These are phyloP conservation scores for Fusarium compactum DNA, from an alignment of 2,329 filamentous ascomycete genomes.

Conservation along the genomic window DNA sequence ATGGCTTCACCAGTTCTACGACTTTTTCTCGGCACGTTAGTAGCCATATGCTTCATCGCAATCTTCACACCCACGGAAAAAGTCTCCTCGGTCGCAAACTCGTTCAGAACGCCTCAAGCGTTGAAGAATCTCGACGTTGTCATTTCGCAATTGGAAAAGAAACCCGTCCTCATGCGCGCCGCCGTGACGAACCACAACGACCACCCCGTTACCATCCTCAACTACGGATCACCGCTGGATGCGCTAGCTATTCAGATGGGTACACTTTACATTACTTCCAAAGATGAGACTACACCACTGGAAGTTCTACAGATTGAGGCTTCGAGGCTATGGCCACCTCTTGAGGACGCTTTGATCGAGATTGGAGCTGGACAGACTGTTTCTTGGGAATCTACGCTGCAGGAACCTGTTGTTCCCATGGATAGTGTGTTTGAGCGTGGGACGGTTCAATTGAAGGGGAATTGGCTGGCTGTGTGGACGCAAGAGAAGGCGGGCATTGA, in stretches of 20 bases:
- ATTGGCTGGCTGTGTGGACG: slow-evolving; percentile 53
- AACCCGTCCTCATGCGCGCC: slow-evolving; percentile 54
- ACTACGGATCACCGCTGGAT: slow-evolving; percentile 62
- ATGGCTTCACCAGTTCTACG: slow-evolving; percentile 35
- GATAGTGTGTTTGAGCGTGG: slow-evolving; percentile 51
- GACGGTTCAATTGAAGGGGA: slow-evolving; percentile 53
- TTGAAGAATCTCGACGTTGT: slow-evolving; percentile 50
- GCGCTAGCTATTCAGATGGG: slow-evolving; percentile 56
- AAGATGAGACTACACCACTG: slow-evolving; percentile 50
- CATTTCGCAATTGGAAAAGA: slow-evolving; percentile 50
- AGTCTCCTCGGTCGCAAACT: slow-evolving; percentile 21
- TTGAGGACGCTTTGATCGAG: slow-evolving; percentile 54
- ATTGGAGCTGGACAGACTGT: slow-evolving; percentile 54
- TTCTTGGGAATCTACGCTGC: slow-evolving; percentile 54
- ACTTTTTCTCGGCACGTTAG: slow-evolving; percentile 38
- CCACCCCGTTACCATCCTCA: slow-evolving; percentile 56
- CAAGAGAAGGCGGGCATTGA: slow-evolving; percentile 43
- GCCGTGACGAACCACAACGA: slow-evolving; percentile 57
- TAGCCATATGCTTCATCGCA: slow-evolving; percentile 40
- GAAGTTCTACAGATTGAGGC: slow-evolving; percentile 55
- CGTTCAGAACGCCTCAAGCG: slow-evolving; percentile 32
- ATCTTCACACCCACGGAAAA: slow-evolving; percentile 29
- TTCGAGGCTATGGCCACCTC: slow-evolving; percentile 57
- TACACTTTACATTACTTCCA: slow-evolving; percentile 55
- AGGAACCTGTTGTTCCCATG: slow-evolving; percentile 52